Evolutionary conservation across 148 eudicot genomes (phyloP).

Genomic region (Cornus controversa): DNA sequence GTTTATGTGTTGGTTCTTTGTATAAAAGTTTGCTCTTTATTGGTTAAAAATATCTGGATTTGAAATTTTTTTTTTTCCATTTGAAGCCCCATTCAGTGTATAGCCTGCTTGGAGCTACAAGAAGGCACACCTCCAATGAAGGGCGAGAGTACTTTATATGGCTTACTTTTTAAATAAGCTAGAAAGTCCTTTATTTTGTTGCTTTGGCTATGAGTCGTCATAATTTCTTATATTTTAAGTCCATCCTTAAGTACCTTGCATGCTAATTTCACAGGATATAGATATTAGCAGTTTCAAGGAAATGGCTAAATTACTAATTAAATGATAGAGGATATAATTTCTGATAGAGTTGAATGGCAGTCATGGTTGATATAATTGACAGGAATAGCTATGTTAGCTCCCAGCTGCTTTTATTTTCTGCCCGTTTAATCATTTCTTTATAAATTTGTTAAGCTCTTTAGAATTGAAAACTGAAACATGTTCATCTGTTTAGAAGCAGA

Average conservation of each 20-base stretch:
- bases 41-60: too few species aligned
- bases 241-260: not conserved
- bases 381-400: not conserved
- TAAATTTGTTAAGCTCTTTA: not conserved
- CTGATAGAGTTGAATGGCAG: not conserved
- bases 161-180: not conserved
- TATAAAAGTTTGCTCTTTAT: not conserved
- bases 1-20: too few species aligned
- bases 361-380: not conserved
- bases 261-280: not conserved
- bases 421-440: not conserved
- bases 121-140: not conserved
- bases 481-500: not conserved
- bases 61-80: not conserved
- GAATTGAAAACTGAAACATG: not conserved
- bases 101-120: not conserved
- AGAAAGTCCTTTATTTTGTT: not conserved
- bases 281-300: too few species aligned
- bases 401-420: not conserved
- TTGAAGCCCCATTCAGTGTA: not conserved
- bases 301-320: too few species aligned
- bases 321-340: too few species aligned
- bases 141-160: not conserved
- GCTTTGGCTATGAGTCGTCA: not conserved
- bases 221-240: not conserved